These are phyloP conservation scores for Penicillium polonicum DNA, from an alignment of 2,329 filamentous ascomycete species.

Conservation along the genomic window DNA sequence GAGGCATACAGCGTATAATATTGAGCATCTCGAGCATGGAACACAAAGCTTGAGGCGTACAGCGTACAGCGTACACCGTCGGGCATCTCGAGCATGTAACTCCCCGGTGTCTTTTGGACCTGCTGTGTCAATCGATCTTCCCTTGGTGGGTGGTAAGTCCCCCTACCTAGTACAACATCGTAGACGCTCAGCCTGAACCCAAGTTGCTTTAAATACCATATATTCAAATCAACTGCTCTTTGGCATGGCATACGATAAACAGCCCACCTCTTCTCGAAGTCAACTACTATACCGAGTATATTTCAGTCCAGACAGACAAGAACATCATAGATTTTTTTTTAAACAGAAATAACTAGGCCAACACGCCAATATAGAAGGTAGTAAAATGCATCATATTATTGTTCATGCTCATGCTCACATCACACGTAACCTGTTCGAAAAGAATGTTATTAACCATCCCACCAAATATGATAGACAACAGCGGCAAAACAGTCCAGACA, in stretches of 20 bases:
- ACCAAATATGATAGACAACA: background rate
- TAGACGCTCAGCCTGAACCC: background rate
- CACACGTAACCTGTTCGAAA: constrained; percentile 35
- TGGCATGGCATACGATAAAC: background rate
- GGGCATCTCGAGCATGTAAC: background rate
- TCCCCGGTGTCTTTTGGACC: background rate
- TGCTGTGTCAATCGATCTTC: background rate
- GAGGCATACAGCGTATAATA: background rate
- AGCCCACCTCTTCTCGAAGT: background rate
- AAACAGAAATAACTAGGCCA: constrained; percentile 8
- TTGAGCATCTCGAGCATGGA: too few relatives aligned
- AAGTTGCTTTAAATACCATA: background rate
- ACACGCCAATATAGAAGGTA: constrained; percentile 5
- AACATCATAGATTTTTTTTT: constrained; percentile 13
- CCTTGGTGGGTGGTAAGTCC: background rate
- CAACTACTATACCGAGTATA: constrained; percentile 3
- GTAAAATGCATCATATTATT: constrained; percentile 32
- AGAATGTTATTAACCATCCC: constrained; percentile 9
- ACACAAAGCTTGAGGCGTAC: background rate
- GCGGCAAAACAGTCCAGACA: background rate
- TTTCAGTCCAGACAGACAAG: background rate
- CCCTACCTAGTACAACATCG: background rate
- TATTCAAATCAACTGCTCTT: too few relatives aligned
- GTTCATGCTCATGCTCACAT: constrained; percentile 36
- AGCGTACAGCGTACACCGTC: background rate